Evolutionary conservation across 768 basidiomycete genomes (phyloP), one percentile per base, ranked within the genome.

Genomic region (Amanita fuliginea): DNA sequence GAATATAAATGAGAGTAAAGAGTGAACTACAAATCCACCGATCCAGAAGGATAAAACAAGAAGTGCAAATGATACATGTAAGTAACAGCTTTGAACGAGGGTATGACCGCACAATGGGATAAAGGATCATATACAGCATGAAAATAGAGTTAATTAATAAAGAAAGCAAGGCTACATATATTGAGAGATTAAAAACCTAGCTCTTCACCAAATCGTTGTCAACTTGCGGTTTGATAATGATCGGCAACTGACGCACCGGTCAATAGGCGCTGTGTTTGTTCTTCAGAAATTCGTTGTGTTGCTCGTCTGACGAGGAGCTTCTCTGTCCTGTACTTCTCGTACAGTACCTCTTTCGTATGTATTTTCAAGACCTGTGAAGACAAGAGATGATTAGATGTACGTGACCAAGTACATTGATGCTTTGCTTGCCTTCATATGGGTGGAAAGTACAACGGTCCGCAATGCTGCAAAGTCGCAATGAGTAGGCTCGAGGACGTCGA

Each of bases 321-420:
- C 70, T 92, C 90, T 1, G 89, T 93, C 60, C 94, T 75, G 65
- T 84, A 97, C 58, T 83, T 83, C 71, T 97, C 94, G 63, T 97
- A 97, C 65, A 94, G 67, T 50, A 91, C 86, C 62, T 95, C 88
- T 57, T 83, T 83, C 28, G 92, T 94, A 51, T 80, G 81, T 40
- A 71, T 77, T 68, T 89, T 91, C 53, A 95, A 72, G 58, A 85
- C 72, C 88, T 92, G 60, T 19, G 53, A n/a, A 10, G 18, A 22
- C 18, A 46, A 18, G 9, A 21, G 18, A 26, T 44, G 42, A 13
- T 40, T 26, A 30, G 30, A n/a, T 33, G 24, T 36, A 19, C 16
- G 10, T 10, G n/a, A 26, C n/a, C 14, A 41, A 19, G n/a, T 21
- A 4, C 4, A 30, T 14, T 30, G 44, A 8, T 2, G 46, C 49